Evolutionary conservation across 345 rosid species (phyloP), one percentile per base, ranked within the genome.

Genomic region (Durio zibethinus): DNA sequence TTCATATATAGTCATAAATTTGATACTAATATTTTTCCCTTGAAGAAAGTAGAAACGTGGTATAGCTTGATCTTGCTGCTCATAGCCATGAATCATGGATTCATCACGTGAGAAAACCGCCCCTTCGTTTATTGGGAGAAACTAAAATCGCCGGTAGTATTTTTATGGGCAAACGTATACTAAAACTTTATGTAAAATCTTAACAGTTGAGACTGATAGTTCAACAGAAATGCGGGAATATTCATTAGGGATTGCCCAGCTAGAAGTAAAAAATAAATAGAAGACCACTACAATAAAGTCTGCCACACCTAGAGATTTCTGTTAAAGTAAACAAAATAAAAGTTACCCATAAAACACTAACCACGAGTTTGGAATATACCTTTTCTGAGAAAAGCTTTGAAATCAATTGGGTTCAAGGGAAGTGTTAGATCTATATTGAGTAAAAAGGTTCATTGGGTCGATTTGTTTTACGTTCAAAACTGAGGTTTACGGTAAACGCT

Each of bases 301-400:
- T 66, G 52, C 72, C 72, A 21, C 52, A 42, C 72, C 52, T 42
- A 40, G 20, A 4, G 9, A 23, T 21, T 67, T 42, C 33, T 40
- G n/a, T 45, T 67, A 7, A 3, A 16, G 56, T 50, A 50, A 50
- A 50, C 18, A 40, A 11, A 25, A n/a, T n/a, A 42, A n/a, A 10
- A 27, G 56, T 68, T 68, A 53, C 21, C 73, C 35, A 68, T 68
- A 45, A 68, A 68, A 68, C 53, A 27, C 73, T 68, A 56, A 45
- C 38, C 54, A 14, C 21, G 35, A 68, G 11, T 43, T 38, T 12
- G 72, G 72, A 68, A 68, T 68, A 45, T 25, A 7, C 73, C 73
- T 7, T 66, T 27, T 7, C 23, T 7, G 1, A 38, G n/a, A 54
- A 27, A 54, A 54, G 27, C 60, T 21, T 54, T 1, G 25, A n/a